These are phyloP conservation scores for Penicillium concentricum DNA, from an alignment of 2,329 filamentous ascomycete genomes.

Conservation along the genomic window DNA sequence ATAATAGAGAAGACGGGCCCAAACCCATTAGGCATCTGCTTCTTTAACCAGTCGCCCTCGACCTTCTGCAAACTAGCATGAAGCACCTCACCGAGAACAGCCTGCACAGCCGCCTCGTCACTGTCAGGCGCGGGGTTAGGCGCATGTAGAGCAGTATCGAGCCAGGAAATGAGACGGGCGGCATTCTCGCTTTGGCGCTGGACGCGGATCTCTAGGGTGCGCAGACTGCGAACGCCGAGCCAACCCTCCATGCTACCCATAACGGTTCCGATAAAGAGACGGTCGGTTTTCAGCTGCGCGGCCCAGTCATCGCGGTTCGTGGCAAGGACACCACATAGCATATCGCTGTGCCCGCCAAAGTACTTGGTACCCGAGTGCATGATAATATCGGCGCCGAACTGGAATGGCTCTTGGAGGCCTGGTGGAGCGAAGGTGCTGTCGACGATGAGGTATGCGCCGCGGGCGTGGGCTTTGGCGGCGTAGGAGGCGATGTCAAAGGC, in stretches of 20 bases:
- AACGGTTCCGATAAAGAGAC: slow-evolving; percentile 75
- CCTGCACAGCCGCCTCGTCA: slow-evolving; percentile 49
- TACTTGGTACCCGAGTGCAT: slow-evolving; percentile 98
- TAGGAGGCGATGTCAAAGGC: slow-evolving; percentile 72
- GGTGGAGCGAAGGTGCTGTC: slow-evolving; percentile 94
- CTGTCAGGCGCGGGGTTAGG: slow-evolving; percentile 38
- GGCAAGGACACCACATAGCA: slow-evolving; percentile 82
- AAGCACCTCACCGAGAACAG: slow-evolving; percentile 60
- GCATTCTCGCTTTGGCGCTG: slow-evolving; percentile 72
- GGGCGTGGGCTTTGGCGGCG: slow-evolving; percentile 67
- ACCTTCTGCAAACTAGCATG: slow-evolving; percentile 79
- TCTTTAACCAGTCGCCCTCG: slow-evolving; percentile 68
- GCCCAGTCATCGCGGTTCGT: slow-evolving; percentile 62
- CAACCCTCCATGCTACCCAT: slow-evolving; percentile 90
- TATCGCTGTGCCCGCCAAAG: slow-evolving; percentile 89
- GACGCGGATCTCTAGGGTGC: slow-evolving; percentile 83
- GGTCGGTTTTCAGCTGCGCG: slow-evolving; percentile 62
- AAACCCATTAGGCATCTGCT: slow-evolving; percentile 89
- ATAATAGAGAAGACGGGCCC: slow-evolving; percentile 82
- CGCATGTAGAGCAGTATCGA: slow-evolving; percentile 54
- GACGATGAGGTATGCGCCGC: slow-evolving; percentile 75
- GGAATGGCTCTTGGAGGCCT: slow-evolving; percentile 81
- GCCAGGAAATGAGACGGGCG: slow-evolving; percentile 67
- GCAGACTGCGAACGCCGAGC: slow-evolving; percentile 81
- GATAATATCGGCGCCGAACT: slow-evolving; percentile 75